A percentile compares a stretch with the other conserved stretches of the same genome.
phyloP scores from a whole-genome alignment of 176 grass and related monocot genomes.

The Hyparrhenia diplandra region DNA sequence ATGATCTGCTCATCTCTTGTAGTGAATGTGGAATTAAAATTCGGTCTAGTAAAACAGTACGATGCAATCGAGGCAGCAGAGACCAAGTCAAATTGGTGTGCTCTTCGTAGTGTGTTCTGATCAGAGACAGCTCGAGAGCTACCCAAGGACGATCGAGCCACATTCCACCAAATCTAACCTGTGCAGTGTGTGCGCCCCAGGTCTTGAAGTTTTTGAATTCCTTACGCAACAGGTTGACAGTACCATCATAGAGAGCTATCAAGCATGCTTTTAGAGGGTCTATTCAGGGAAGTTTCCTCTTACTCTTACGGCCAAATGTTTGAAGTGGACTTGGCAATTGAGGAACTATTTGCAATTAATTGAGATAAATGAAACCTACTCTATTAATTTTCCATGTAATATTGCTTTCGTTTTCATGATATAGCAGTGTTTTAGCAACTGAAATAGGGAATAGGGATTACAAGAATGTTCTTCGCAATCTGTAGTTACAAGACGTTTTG shows the following conservation, averaged over 20 bases:
- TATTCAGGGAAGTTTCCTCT: slow-evolving; percentile 9
- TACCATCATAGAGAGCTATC: background rate
- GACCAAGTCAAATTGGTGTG: background rate
- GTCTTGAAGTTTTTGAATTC: background rate
- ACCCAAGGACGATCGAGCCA: background rate
- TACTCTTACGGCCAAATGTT: background rate
- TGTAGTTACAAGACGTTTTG: slow-evolving; percentile 6
- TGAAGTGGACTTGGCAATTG: background rate
- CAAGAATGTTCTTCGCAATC: background rate
- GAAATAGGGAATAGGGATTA: background rate
- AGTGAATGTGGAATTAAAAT: background rate
- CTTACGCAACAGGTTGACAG: background rate
- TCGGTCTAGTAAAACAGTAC: background rate
- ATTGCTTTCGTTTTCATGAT: too few relatives aligned
- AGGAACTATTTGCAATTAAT: background rate
- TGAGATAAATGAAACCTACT: background rate
- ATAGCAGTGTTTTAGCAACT: background rate
- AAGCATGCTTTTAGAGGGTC: background rate
- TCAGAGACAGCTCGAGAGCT: slow-evolving; percentile 17
- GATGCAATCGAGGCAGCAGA: background rate
- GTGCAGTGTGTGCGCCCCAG: background rate
- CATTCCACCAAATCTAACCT: background rate
- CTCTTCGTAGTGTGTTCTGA: background rate
- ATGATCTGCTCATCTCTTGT: background rate
- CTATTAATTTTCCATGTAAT: background rate